These are phyloP conservation scores for Amanita fuliginea DNA, from an alignment of 768 basidiomycete genomes.

Conservation along the genomic window DNA sequence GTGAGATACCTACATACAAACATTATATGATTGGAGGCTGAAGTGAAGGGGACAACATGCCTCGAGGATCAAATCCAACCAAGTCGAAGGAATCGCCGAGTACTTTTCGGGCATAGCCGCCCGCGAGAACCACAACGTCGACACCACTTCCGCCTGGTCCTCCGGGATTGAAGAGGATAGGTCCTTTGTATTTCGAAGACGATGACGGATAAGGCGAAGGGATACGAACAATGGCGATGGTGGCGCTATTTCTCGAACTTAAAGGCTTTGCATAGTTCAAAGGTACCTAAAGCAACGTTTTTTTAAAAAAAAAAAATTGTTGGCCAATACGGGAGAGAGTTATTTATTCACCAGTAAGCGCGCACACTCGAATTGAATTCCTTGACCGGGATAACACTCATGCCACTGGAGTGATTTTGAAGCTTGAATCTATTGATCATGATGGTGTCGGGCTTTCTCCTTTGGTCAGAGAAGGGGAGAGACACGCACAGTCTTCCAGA, in stretches of 20 bases:
- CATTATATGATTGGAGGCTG: too few species aligned
- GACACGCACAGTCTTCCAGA: too few species aligned
- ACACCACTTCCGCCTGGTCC: constrained; percentile 32
- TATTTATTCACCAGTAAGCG: too few species aligned
- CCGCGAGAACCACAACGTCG: constrained; percentile 14
- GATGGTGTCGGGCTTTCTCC: too few species aligned
- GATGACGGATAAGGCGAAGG: constrained; percentile 19
- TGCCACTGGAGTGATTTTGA: too few species aligned
- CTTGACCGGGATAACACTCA: too few species aligned
- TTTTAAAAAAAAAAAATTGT: constrained; percentile 3
- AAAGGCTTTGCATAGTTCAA: constrained; percentile 30
- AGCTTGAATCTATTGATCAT: too few species aligned
- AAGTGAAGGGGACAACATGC: constrained; percentile 11
- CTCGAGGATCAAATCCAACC: constrained; percentile 31
- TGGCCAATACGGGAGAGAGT: not conserved
- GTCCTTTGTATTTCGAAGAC: constrained; percentile 27
- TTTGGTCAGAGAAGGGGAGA: too few species aligned
- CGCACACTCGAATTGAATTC: too few species aligned
- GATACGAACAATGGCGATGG: constrained; percentile 30
- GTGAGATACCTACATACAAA: not conserved
- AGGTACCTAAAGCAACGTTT: constrained; percentile 20
- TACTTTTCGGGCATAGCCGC: constrained; percentile 15
- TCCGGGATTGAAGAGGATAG: constrained; percentile 12
- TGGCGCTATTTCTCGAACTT: constrained; percentile 19
- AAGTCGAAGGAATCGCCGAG: constrained; percentile 34